Percentiles rank a stretch among this genome's conserved stretches.
Conservation (phyloP, 495 filamentous ascomycete genomes). For the Penicillium parvum region DNA sequence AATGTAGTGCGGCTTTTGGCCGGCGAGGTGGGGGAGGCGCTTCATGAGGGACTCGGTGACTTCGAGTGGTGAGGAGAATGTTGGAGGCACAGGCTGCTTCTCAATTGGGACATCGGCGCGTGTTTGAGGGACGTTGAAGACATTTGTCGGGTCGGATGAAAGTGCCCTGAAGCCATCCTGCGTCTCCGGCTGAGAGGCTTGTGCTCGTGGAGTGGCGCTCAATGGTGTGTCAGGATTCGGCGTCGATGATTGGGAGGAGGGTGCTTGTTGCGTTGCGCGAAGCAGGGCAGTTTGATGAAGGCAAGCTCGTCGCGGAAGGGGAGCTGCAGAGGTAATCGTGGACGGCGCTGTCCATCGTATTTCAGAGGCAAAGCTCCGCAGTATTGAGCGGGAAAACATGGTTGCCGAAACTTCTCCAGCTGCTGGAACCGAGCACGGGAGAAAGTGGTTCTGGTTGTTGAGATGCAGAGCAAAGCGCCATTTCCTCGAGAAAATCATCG, state of each 20-base stretch:
- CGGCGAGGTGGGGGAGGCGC: constrained; percentile 70
- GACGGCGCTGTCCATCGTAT: constrained; percentile 29
- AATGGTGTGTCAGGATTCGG: constrained; percentile 27
- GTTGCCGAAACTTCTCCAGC: constrained; percentile 10
- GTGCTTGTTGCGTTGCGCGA: constrained; percentile 18
- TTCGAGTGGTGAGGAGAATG: constrained; percentile 34
- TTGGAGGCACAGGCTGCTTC: constrained; percentile 36
- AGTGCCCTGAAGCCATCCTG: constrained; percentile 6
- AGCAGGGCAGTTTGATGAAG: constrained; percentile 23
- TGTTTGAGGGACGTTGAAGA: constrained; percentile 12
- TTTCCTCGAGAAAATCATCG: constrained; percentile 32
- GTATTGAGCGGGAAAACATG: constrained; percentile 42
- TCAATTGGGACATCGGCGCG: constrained; percentile 22
- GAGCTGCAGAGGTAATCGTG: constrained; percentile 34
- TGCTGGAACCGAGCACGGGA: constrained; percentile 10
- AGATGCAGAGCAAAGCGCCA: constrained; percentile 12
- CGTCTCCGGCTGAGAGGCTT: constrained; percentile 16
- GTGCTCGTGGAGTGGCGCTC: constrained; percentile 27
- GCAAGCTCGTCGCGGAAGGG: constrained; percentile 32
- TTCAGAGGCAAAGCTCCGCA: constrained; percentile 34
- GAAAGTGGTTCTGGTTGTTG: constrained; percentile 12
- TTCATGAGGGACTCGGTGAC: constrained; percentile 55
- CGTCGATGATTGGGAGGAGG: constrained; percentile 17
- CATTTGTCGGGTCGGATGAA: constrained; percentile 13
- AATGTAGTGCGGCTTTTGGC: constrained; percentile 82